Percentiles rank a stretch among this genome's conserved stretches.
These are phyloP conservation scores for Camelina neglecta DNA, from an alignment of 345 rosid species.

Conservation along the genomic window DNA sequence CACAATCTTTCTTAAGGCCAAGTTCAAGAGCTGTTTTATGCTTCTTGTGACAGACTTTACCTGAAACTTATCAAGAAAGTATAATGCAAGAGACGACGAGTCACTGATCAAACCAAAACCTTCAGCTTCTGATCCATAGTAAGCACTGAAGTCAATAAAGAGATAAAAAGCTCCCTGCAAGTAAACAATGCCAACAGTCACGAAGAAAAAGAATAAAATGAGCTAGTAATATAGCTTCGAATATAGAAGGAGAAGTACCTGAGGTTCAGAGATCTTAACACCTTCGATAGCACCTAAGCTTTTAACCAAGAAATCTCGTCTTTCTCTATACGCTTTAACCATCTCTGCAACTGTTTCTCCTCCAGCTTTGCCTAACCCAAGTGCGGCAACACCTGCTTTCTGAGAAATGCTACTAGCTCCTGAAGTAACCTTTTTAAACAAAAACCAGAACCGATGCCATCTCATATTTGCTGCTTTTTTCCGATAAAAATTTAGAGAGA, in stretches of 20 bases:
- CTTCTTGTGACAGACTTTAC: slow-evolving; percentile 10
- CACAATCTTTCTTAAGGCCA: not conserved
- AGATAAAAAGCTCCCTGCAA: slow-evolving; percentile 97
- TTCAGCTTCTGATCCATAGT: slow-evolving; percentile 77
- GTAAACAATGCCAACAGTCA: slow-evolving; percentile 21
- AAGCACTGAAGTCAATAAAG: slow-evolving; percentile 80
- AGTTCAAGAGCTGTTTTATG: slow-evolving; percentile 3
- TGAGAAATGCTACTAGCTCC: slow-evolving; percentile 96
- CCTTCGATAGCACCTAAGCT: slow-evolving; percentile 80
- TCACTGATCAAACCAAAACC: slow-evolving; percentile 77
- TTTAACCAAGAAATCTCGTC: slow-evolving; percentile 87
- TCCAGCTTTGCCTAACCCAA: slow-evolving; percentile 95
- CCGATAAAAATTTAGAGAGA: not conserved
- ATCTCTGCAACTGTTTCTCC: slow-evolving; percentile 81
- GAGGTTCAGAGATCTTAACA: slow-evolving; percentile 84
- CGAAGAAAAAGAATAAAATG: slow-evolving; percentile 10
- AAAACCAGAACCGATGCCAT: not conserved
- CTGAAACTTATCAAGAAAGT: slow-evolving; percentile 56
- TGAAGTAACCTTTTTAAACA: slow-evolving; percentile 62
- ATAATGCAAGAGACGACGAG: slow-evolving; percentile 69
- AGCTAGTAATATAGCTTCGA: not conserved
- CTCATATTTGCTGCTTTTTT: not conserved
- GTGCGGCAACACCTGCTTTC: slow-evolving; percentile 88
- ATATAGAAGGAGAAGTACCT: slow-evolving; percentile 50
- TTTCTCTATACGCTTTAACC: slow-evolving; percentile 90